Evolutionary conservation across 176 grass and related monocot genomes (phyloP).

Genomic region (Hsuehochloa calcarea): DNA sequence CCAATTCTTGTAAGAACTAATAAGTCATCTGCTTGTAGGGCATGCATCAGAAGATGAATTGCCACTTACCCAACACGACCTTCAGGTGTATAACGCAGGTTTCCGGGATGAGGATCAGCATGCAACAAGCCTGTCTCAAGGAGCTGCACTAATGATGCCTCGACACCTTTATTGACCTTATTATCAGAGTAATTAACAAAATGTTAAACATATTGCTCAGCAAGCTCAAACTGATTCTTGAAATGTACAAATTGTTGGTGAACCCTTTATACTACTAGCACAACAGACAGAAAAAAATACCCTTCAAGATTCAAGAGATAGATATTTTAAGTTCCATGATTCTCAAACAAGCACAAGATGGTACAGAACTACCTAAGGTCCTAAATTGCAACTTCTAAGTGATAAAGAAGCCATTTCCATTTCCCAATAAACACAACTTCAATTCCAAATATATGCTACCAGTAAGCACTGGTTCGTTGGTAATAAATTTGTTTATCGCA

Average conservation of each 20-base stretch:
- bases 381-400: neutral
- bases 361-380: neutral
- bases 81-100: constrained; percentile 87
- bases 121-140: constrained; percentile 95
- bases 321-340: constrained; percentile 12
- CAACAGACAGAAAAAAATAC: neutral
- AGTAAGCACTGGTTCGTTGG: neutral
- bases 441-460: neutral
- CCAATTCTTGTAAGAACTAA: neutral
- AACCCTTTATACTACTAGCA: constrained; percentile 5
- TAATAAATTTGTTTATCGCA: neutral
- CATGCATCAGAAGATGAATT: constrained; percentile 18
- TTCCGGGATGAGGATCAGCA: constrained; percentile 94
- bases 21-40: constrained; percentile 14
- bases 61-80: constrained; percentile 69
- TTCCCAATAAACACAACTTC: neutral
- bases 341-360: constrained; percentile 9
- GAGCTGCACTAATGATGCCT: constrained; percentile 82
- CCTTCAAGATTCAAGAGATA: neutral
- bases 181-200: constrained; percentile 17
- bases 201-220: constrained; percentile 7
- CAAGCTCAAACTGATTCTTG: constrained; percentile 7
- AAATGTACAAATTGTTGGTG: constrained; percentile 24
- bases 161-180: constrained; percentile 94
- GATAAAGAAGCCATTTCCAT: neutral